A percentile compares a stretch with the other conserved stretches of the same genome.
Conservation (phyloP, 345 rosid genomes). For the Eucalyptus virginea region DNA sequence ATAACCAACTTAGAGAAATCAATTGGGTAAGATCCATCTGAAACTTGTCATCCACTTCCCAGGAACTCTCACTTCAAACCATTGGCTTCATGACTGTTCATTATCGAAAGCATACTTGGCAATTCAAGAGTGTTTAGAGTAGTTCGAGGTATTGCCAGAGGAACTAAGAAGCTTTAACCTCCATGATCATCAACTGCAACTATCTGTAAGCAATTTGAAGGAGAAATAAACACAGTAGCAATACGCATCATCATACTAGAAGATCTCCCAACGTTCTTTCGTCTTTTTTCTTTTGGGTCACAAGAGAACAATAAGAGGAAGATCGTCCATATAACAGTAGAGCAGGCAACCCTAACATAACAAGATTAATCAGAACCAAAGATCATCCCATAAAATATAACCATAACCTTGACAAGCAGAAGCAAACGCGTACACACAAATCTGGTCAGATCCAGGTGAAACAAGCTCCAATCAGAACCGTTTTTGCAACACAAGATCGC, state of each 20-base stretch:
- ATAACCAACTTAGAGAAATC: background rate
- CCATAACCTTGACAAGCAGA: background rate
- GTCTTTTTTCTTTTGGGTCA: background rate
- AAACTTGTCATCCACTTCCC: background rate
- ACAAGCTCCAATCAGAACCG: background rate
- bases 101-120: background rate
- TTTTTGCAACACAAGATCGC: background rate
- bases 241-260: background rate
- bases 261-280: background rate
- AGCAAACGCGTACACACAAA: background rate
- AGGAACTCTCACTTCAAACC: background rate
- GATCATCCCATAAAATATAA: background rate
- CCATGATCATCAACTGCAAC: background rate
- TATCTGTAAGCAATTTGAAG: background rate
- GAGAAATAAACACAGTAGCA: background rate
- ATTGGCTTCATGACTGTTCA: background rate
- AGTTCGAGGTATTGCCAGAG: background rate
- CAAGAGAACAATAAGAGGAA: background rate
- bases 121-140: background rate
- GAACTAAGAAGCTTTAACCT: background rate
- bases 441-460: background rate
- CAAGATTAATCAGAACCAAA: background rate
- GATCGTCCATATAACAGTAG: background rate
- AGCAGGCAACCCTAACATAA: background rate
- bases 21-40: background rate